Conservation (phyloP, 768 basidiomycete genomes). For the Mycena leptocephala region DNA sequence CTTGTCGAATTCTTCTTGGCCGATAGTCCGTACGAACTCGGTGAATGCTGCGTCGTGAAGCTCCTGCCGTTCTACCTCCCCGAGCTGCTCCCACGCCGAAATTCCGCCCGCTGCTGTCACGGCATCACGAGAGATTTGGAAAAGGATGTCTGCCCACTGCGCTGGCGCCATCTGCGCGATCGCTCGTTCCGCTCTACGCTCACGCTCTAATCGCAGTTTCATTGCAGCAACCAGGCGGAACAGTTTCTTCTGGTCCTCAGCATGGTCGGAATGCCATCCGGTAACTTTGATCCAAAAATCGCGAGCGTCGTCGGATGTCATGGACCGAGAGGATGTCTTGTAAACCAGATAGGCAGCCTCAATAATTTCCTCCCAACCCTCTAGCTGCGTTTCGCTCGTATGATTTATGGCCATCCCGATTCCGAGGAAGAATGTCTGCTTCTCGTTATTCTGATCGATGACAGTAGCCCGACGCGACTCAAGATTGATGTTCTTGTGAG, state of each 20-base stretch:
- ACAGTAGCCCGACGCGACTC: too few species aligned
- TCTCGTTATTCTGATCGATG: too few species aligned
- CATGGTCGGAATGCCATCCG: too few species aligned
- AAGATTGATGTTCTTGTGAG: too few species aligned
- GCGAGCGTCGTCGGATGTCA: too few species aligned
- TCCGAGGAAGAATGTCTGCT: conserved; percentile 13
- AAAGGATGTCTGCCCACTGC: neutral
- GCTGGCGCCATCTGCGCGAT: neutral
- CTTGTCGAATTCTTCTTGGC: neutral
- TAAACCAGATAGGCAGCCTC: neutral
- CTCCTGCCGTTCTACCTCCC: conserved; percentile 17
- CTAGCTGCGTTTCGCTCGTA: conserved; percentile 42
- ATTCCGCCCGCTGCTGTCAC: neutral
- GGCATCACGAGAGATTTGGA: neutral
- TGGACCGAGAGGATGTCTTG: neutral
- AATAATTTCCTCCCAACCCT: too few species aligned
- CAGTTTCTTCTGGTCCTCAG: conserved; percentile 42
- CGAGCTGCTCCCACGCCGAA: conserved; percentile 20
- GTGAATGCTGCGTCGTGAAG: neutral
- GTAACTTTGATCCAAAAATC: too few species aligned
- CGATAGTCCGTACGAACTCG: too few species aligned
- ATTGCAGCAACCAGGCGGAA: neutral
- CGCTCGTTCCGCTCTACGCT: neutral
- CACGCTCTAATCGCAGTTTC: neutral
- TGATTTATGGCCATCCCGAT: conserved; percentile 32